Percentiles rank a stretch among this genome's conserved stretches.
These are phyloP conservation scores for Lumnitzera littorea DNA, from an alignment of 345 rosid species.

Conservation along the genomic window DNA sequence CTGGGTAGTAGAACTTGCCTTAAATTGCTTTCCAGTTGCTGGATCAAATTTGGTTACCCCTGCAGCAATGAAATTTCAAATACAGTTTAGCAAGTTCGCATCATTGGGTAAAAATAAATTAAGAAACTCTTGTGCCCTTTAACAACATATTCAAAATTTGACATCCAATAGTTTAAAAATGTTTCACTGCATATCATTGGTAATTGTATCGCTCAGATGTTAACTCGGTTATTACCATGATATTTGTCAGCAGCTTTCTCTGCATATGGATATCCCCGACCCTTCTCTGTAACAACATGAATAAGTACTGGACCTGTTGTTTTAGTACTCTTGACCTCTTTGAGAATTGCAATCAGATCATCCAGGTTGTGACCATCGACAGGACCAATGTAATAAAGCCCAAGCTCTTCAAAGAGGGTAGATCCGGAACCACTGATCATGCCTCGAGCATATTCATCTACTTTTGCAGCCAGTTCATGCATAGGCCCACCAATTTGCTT, in stretches of 20 bases:
- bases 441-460: conserved; percentile 95
- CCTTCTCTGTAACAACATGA: conserved; percentile 98
- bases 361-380: conserved; percentile 94
- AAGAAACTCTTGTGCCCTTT: not conserved
- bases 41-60: conserved; percentile 92
- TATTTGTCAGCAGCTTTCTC: conserved; percentile 95
- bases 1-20: conserved; percentile 50
- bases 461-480: conserved; percentile 94
- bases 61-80: conserved; percentile 20
- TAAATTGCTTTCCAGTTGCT: conserved; percentile 94
- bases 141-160: no score
- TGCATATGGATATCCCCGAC: conserved; percentile 96
- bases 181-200: not conserved
- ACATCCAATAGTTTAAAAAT: no score
- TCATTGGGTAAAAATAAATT: not conserved
- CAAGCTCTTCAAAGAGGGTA: conserved; percentile 92
- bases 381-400: conserved; percentile 94
- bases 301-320: conserved; percentile 90
- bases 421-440: conserved; percentile 98
- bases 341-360: conserved; percentile 74
- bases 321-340: conserved; percentile 88
- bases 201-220: not conserved
- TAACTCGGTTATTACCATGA: conserved; percentile 43
- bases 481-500: conserved; percentile 87
- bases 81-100: not conserved